A percentile compares a stretch with the other conserved stretches of the same genome.
Conservation (phyloP, 306 rosid species). For the apple (Malus domestica) region ASM211411v1 NC_041795.1:709001-709500, state of each 20-base stretch:
- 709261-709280: background rate
- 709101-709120: background rate
- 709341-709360: too few species aligned
- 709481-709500: rapidly evolving
- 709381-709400: too few species aligned
- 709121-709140: too few species aligned
- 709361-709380: too few species aligned
- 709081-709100: background rate
- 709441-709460: rapidly evolving
- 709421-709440: too few species aligned
- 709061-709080: background rate
- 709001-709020: background rate
- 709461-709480: rapidly evolving
- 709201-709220: background rate
- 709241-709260: background rate
- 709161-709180: background rate
- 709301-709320: too few species aligned
- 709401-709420: rapidly evolving
- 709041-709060: background rate
- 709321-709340: too few species aligned
- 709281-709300: background rate
- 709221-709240: background rate
- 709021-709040: rapidly evolving
- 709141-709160: background rate
- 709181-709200: background rate